Conservation (phyloP, 768 basidiomycete species). For the Agaricus subrufescens region DNA sequence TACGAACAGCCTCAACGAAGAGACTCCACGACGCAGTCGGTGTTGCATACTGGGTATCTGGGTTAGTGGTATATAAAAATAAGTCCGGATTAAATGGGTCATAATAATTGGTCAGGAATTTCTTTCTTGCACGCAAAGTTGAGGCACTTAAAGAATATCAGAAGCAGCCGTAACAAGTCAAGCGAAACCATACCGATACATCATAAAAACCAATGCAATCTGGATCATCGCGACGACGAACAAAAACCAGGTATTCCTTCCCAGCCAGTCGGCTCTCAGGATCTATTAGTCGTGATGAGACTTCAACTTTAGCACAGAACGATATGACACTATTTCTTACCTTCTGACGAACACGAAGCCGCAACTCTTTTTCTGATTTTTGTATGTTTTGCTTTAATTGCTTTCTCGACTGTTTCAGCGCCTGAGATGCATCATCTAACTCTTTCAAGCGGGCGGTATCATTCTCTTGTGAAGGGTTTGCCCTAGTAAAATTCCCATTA, state of each 20-base stretch:
- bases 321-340: neutral
- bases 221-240: constrained; percentile 30
- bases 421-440: constrained; percentile 47
- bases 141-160: constrained; percentile 33
- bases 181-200: constrained; percentile 50
- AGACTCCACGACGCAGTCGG: constrained; percentile 25
- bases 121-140: constrained; percentile 39
- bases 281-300: neutral
- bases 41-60: constrained; percentile 31
- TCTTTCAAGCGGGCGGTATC: constrained; percentile 44
- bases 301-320: neutral
- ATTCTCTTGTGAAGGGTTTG: constrained; percentile 14
- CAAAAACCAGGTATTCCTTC: constrained; percentile 17
- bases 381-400: constrained; percentile 37
- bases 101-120: constrained; percentile 72
- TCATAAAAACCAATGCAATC: constrained; percentile 37
- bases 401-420: constrained; percentile 46
- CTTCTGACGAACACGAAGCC: constrained; percentile 3
- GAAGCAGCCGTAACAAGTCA: neutral
- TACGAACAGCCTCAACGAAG: neutral
- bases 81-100: constrained; percentile 76
- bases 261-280: neutral
- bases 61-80: constrained; percentile 45
- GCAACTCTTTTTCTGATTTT: constrained; percentile 32
- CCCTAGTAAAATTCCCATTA: neutral